A percentile compares a stretch with the other conserved stretches of the same genome.
Evolutionary conservation across 129 eudicot genomes (phyloP).

Genomic region (Deinandra increscens): DNA sequence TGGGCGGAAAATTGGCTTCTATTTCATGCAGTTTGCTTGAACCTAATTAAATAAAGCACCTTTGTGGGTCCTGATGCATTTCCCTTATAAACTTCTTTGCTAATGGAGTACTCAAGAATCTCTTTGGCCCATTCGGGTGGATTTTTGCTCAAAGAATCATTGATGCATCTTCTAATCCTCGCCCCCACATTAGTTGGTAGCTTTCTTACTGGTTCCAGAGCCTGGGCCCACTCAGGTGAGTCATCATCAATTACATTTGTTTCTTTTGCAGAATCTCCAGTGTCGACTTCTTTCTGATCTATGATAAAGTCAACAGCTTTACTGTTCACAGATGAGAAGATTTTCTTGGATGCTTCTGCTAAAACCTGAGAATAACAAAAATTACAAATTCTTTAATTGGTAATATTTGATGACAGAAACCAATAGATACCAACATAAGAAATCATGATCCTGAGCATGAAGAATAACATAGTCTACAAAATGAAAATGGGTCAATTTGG

Average conservation of each 20-base stretch:
- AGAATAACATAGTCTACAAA: conserved; percentile 5
- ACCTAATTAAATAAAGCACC: conserved; percentile 37
- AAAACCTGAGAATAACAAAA: conserved; percentile 58
- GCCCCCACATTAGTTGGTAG: conserved; percentile 98
- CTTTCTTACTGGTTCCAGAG: conserved; percentile 88
- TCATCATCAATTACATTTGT: conserved; percentile 31
- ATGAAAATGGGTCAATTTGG: neutral
- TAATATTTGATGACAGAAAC: neutral
- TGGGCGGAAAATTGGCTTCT: neutral
- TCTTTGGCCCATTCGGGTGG: conserved; percentile 96
- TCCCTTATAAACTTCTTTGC: conserved; percentile 94
- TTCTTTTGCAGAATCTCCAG: conserved; percentile 40
- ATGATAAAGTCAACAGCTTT: conserved; percentile 40
- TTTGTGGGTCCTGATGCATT: conserved; percentile 99
- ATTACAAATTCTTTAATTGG: conserved; percentile 14
- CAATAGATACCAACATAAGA: neutral
- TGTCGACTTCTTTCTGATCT: conserved; percentile 52
- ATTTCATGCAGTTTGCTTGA: conserved; percentile 1
- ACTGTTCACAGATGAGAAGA: conserved; percentile 59
- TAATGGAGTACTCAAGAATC: conserved; percentile 70
- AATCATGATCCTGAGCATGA: neutral
- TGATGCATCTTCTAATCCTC: conserved; percentile 72
- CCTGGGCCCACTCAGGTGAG: conserved; percentile 88
- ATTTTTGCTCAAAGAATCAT: conserved; percentile 57
- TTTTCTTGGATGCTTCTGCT: conserved; percentile 75